phyloP scores from a whole-genome alignment of 2,329 filamentous ascomycete genomes.

The Ascochyta fabae region DNA sequence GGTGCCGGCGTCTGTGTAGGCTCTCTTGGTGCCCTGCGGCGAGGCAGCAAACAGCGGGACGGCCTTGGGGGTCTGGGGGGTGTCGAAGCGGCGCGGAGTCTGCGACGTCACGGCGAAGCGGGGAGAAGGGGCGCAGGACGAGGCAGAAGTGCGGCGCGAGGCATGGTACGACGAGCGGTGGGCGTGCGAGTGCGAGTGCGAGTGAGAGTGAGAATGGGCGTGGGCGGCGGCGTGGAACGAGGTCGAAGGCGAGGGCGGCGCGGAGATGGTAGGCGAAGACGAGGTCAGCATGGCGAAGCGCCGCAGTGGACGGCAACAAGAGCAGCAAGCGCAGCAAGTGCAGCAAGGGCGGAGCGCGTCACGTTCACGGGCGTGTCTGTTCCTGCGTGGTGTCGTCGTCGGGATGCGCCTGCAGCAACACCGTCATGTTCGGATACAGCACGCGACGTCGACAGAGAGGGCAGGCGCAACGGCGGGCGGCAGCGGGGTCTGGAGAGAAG shows the following conservation, averaged over 20 bases:
- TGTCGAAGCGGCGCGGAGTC: slow-evolving; percentile 38
- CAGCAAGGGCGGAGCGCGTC: not conserved
- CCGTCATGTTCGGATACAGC: slow-evolving; percentile 26
- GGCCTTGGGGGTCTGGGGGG: slow-evolving; percentile 30
- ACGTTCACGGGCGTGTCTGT: not conserved
- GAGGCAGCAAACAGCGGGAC: slow-evolving; percentile 38
- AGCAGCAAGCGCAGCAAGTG: not conserved
- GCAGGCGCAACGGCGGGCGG: slow-evolving; percentile 16
- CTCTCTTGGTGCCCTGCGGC: slow-evolving; percentile 38
- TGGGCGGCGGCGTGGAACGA: slow-evolving; percentile 39
- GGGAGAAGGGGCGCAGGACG: slow-evolving; percentile 40
- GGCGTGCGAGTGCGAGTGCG: not conserved
- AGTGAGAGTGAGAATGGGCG: not conserved
- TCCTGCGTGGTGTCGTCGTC: slow-evolving; percentile 1
- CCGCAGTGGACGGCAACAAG: not conserved
- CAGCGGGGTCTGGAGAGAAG: slow-evolving; percentile 13
- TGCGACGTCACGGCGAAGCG: slow-evolving; percentile 43
- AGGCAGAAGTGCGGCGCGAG: slow-evolving; percentile 35
- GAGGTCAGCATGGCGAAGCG: slow-evolving; percentile 41
- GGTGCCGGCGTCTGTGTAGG: slow-evolving; percentile 59
- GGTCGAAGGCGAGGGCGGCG: slow-evolving; percentile 45
- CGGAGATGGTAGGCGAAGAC: slow-evolving; percentile 47
- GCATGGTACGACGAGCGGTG: slow-evolving; percentile 16
- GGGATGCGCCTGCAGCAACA: slow-evolving; percentile 19
- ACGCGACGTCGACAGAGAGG: slow-evolving; percentile 10